Base-by-base conservation (phyloP, 495 filamentous ascomycete genomes). In the Symbiotaphrina buchneri region DNA sequence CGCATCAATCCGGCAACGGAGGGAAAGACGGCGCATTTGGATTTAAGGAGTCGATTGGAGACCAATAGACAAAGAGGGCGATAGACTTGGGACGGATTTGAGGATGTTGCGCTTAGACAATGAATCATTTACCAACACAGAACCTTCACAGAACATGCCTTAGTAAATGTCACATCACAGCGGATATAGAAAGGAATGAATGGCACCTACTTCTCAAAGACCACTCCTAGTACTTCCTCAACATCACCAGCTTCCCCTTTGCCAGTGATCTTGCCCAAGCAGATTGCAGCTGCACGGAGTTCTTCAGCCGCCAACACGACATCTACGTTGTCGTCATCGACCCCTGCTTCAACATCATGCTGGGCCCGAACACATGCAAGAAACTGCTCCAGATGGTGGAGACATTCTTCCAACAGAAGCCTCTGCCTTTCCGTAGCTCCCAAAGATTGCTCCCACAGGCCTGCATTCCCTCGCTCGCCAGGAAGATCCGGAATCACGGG, bases 271-370 rank as follows among this genome's bases (percentile, higher is more conserved):
- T 71, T 68, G 2, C 79, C 74, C 7, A 99, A 55, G 32, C 65
- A 65, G 20, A 72, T 71, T 2, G 83, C 90, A 10, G 85, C 84
- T 28, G 63, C 65, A 20, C 87, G 76, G 31, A 95, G 51, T 45
- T 79, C 65, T 49, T 99, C 87, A 0, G 87, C 90, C n/a, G 82
- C 84, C 27, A 84, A 57, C 3, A 94, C 90, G n/a, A 95, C 70
- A 45, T 95, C 84, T 13, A 65, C 39, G 0, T 67, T 61, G 6
- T 41, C 47, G 8, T 59, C 59, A 6, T 30, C 22, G 3, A 14
- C 41, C 67, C 68, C 21, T 61, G 71, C 16, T 49, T 51, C 18
- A 73, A 70, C 30, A 68, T 62, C 0, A 24, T 71, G 27, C 51
- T 72, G 21, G 64, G 65, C 6, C 46, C 70, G 41, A 8, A 37